phyloP scores from a whole-genome alignment of 129 eudicot genomes.

The Arctium minus region DNA sequence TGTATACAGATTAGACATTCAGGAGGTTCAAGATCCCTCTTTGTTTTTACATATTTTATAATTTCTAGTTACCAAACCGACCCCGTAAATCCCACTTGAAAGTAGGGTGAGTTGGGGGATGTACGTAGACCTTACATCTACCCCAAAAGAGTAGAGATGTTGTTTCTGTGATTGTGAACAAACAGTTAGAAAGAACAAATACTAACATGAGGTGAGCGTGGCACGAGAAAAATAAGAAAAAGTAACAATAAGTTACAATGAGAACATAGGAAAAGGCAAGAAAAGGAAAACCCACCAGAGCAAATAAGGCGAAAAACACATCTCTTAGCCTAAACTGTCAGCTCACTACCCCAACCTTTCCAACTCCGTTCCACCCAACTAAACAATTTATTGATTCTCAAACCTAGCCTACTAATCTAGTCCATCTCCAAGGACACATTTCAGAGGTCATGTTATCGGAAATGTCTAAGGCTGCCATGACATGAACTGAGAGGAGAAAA shows the following conservation, averaged over 20 bases:
- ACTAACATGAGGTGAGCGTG: too few relatives aligned
- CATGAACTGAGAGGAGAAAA: background rate
- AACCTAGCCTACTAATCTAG: background rate
- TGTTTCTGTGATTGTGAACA: background rate
- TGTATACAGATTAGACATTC: background rate
- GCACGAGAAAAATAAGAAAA: too few relatives aligned
- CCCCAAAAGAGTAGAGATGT: background rate
- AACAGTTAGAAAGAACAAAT: too few relatives aligned
- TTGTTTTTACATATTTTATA: background rate
- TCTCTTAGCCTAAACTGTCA: too few relatives aligned
- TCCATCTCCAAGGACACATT: background rate
- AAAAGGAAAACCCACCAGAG: too few relatives aligned
- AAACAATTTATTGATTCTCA: too few relatives aligned
- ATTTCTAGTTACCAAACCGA: background rate
- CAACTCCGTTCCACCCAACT: too few relatives aligned
- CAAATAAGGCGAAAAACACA: too few relatives aligned
- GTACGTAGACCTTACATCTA: background rate
- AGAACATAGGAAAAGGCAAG: too few relatives aligned
- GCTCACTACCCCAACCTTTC: too few relatives aligned
- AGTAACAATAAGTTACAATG: too few relatives aligned
- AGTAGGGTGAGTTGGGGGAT: background rate
- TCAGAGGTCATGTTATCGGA: background rate
- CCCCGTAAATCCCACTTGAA: background rate
- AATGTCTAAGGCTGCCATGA: background rate
- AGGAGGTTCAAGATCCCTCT: slow-evolving; percentile 7